Evolutionary conservation across 805 yeast genomes (phyloP).

Genomic region (Pichia paraexigua): DNA sequence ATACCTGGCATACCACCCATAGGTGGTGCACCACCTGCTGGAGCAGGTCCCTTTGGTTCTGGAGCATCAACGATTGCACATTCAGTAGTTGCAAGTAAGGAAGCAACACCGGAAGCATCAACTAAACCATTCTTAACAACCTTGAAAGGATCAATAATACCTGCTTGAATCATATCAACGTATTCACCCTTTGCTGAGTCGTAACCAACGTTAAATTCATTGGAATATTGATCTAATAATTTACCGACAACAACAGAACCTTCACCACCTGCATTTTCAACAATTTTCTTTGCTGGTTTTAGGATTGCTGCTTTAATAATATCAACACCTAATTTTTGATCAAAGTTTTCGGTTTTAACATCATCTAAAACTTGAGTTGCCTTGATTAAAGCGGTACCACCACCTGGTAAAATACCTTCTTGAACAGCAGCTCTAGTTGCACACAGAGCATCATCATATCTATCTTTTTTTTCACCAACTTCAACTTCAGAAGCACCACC

Average conservation of each 20-base stretch:
- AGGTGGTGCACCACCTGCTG: slow-evolving; percentile 46
- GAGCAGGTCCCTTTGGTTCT: slow-evolving; percentile 54
- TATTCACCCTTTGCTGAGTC: slow-evolving; percentile 88
- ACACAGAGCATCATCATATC: slow-evolving; percentile 96
- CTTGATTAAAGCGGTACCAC: slow-evolving; percentile 96
- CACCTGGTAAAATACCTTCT: slow-evolving; percentile 98
- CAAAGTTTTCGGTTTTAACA: slow-evolving; percentile 78
- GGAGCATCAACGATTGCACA: slow-evolving; percentile 97
- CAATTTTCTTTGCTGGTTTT: slow-evolving; percentile 91
- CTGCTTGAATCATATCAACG: slow-evolving; percentile 93
- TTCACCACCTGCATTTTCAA: slow-evolving; percentile 96
- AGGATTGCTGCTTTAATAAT: slow-evolving; percentile 88
- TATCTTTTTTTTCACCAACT: slow-evolving; percentile 98
- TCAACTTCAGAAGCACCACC: slow-evolving; percentile 97
- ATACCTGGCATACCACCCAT: slow-evolving; percentile 55
- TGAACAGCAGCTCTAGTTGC: slow-evolving; percentile 99
- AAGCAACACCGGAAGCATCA: slow-evolving; percentile 97
- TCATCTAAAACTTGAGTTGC: slow-evolving; percentile 71
- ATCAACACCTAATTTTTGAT: slow-evolving; percentile 92
- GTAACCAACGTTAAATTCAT: slow-evolving; percentile 82
- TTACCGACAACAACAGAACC: slow-evolving; percentile 95
- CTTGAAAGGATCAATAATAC: slow-evolving; percentile 98
- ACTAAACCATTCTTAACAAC: slow-evolving; percentile 93
- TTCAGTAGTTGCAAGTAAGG: slow-evolving; percentile 94
- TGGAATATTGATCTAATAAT: slow-evolving; percentile 51